Conservation (phyloP, 306 rosid species). For the Hylodesmum podocarpum region DNA sequence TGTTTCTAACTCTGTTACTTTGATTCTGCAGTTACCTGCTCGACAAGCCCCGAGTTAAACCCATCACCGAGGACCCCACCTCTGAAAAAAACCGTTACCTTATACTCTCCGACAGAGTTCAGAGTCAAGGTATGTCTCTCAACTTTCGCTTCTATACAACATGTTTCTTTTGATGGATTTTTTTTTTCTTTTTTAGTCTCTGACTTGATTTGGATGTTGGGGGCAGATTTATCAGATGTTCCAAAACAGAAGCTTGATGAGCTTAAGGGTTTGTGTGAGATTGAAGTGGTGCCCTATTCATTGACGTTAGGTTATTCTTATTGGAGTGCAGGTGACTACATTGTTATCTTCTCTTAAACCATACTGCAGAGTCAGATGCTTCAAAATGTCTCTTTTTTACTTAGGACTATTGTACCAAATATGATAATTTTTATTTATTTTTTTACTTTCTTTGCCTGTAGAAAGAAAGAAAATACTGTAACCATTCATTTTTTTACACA, state of each 20-base stretch:
- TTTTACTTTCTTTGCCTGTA: background rate
- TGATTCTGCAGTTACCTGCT: slow-evolving; percentile 60
- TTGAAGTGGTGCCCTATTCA: slow-evolving; percentile 78
- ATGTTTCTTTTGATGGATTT: background rate
- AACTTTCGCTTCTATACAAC: background rate
- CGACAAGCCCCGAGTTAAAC: slow-evolving; percentile 84
- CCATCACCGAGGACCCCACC: slow-evolving; percentile 77
- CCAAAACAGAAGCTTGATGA: slow-evolving; percentile 65
- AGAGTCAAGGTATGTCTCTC: slow-evolving; percentile 48
- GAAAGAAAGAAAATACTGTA: background rate
- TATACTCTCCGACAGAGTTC: slow-evolving; percentile 67
- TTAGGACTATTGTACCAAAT: background rate
- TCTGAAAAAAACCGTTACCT: slow-evolving; percentile 66
- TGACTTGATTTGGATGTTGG: slow-evolving; percentile 12
- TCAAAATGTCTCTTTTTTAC: background rate
- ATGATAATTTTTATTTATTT: background rate
- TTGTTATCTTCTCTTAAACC: slow-evolving; percentile 19
- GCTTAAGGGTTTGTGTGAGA: slow-evolving; percentile 62
- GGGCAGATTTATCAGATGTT: slow-evolving; percentile 67
- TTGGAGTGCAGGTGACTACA: slow-evolving; percentile 82
- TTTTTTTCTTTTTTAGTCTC: background rate
- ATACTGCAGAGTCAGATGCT: background rate
- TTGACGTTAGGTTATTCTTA: slow-evolving; percentile 85
- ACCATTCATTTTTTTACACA: slow-evolving; percentile 16
- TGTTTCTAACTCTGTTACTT: background rate